Evolutionary conservation across 352 stramenopile genomes (phyloP).

Genomic region (Globisporangium megalacanthum): DNA sequence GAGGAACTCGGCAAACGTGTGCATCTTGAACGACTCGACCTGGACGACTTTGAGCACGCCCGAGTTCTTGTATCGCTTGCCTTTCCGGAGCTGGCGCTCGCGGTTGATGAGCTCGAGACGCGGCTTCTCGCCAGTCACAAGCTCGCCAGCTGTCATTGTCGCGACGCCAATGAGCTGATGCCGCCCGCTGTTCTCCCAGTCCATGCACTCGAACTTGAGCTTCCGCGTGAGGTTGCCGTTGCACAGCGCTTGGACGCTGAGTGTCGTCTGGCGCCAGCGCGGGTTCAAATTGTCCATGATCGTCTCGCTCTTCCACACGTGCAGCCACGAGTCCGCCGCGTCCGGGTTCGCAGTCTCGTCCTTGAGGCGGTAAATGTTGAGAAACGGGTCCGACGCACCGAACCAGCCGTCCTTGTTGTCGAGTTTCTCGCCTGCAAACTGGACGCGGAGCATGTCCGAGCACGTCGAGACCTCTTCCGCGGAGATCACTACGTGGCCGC

Average conservation of each 20-base stretch:
- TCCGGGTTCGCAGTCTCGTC: conserved; percentile 33
- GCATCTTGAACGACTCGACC: conserved; percentile 54
- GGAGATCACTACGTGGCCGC: conserved; percentile 54
- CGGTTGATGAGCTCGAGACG: conserved; percentile 59
- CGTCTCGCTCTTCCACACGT: conserved; percentile 63
- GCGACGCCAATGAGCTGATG: conserved; percentile 68
- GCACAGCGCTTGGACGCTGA: conserved; percentile 63
- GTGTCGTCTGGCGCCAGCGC: conserved; percentile 44
- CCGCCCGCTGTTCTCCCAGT: conserved; percentile 65
- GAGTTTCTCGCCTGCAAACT: conserved; percentile 55
- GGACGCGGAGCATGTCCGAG: conserved; percentile 51
- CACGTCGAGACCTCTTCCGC: conserved; percentile 70
- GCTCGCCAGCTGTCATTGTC: conserved; percentile 43
- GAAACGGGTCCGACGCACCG: conserved; percentile 65
- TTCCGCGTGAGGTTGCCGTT: conserved; percentile 50
- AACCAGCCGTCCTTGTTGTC: conserved; percentile 83
- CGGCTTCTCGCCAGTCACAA: conserved; percentile 47
- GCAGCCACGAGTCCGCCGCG: conserved; percentile 38
- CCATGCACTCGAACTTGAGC: conserved; percentile 73
- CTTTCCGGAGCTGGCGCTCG: conserved; percentile 58
- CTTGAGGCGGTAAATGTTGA: conserved; percentile 68
- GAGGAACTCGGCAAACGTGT: conserved; percentile 70
- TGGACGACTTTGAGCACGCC: conserved; percentile 52
- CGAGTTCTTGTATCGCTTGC: conserved; percentile 72
- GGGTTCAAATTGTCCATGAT: conserved; percentile 69